Conservation (phyloP, 116 monocot species). For the Trichopus zeylanicus region DNA sequence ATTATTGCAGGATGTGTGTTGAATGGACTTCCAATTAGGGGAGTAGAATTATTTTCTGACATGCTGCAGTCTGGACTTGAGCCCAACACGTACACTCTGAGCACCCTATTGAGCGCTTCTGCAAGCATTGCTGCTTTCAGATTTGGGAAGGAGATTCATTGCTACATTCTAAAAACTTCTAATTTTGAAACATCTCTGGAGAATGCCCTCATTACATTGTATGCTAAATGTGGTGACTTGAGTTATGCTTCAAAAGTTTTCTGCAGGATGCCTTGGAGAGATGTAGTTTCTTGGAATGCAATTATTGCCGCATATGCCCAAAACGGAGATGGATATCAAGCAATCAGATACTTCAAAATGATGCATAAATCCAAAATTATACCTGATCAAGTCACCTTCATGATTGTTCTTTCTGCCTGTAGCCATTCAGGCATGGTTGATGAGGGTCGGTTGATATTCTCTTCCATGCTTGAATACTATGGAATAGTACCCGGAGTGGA, state of each 20-base stretch:
- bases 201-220: conserved; percentile 30
- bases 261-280: conserved; percentile 1
- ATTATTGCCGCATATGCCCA: conserved; percentile 21
- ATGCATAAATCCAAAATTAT: conserved; percentile 11
- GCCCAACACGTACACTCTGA: conserved; percentile 20
- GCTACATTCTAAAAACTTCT: conserved; percentile 9
- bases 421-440: conserved; percentile 39
- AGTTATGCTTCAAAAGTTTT: conserved; percentile 18
- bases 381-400: conserved; percentile 28
- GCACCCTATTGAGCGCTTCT: conserved; percentile 15
- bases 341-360: conserved; percentile 17
- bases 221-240: conserved; percentile 36
- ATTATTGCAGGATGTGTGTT: conserved; percentile 32
- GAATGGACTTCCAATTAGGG: conserved; percentile 18
- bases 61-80: conserved; percentile 8
- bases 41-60: conserved; percentile 15
- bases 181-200: conserved; percentile 7
- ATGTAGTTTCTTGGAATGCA: conserved; percentile 23
- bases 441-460: conserved; percentile 27
- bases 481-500: conserved; percentile 17
- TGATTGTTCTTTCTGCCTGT: conserved; percentile 28
- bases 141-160: conserved; percentile 19
- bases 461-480: conserved; percentile 18
- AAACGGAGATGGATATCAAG: conserved; percentile 21
- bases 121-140: conserved; percentile 9